A percentile compares a stretch with the other conserved stretches of the same genome.
phyloP scores from a whole-genome alignment of 2,329 filamentous ascomycete genomes.

The Xylaria sp. region DNA sequence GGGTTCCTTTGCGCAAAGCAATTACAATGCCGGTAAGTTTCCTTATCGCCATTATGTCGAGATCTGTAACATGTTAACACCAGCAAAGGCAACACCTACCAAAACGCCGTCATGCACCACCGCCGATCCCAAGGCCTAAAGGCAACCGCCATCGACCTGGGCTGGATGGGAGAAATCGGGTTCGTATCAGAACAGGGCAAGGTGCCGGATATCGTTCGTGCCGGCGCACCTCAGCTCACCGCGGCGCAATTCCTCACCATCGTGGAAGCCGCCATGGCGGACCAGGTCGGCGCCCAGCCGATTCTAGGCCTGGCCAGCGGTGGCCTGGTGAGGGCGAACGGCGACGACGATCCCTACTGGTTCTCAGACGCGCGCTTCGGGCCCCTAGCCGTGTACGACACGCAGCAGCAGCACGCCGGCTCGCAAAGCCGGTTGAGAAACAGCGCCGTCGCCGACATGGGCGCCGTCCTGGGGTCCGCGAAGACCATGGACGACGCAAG shows the following conservation, averaged over 20 bases:
- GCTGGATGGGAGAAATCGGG: slow-evolving; percentile 34
- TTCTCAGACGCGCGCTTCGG: slow-evolving; percentile 35
- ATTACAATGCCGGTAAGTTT: slow-evolving; percentile 34
- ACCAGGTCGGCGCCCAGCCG: slow-evolving; percentile 23
- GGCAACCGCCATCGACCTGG: slow-evolving; percentile 33
- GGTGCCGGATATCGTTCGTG: slow-evolving; percentile 34
- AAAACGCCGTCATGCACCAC: slow-evolving; percentile 34
- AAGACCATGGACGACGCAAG: slow-evolving; percentile 28
- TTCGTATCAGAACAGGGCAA: slow-evolving; percentile 35
- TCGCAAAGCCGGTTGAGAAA: slow-evolving; percentile 14
- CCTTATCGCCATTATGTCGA: not conserved
- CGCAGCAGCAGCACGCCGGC: slow-evolving; percentile 18
- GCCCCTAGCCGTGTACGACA: slow-evolving; percentile 30
- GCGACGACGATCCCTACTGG: slow-evolving; percentile 36
- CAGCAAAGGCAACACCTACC: slow-evolving; percentile 31
- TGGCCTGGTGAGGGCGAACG: slow-evolving; percentile 32
- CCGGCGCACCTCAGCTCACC: slow-evolving; percentile 31
- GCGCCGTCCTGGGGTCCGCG: slow-evolving; percentile 24
- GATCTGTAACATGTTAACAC: not conserved
- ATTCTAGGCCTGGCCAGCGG: slow-evolving; percentile 34
- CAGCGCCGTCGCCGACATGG: slow-evolving; percentile 27
- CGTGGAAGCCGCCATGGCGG: slow-evolving; percentile 30
- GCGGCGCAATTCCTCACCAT: slow-evolving; percentile 31
- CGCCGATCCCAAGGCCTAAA: slow-evolving; percentile 31
- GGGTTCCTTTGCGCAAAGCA: slow-evolving; percentile 36